Percentiles rank a stretch among this genome's conserved stretches.
These are phyloP conservation scores for Trametes coccinea DNA, from an alignment of 768 basidiomycete genomes.

Conservation along the genomic window DNA sequence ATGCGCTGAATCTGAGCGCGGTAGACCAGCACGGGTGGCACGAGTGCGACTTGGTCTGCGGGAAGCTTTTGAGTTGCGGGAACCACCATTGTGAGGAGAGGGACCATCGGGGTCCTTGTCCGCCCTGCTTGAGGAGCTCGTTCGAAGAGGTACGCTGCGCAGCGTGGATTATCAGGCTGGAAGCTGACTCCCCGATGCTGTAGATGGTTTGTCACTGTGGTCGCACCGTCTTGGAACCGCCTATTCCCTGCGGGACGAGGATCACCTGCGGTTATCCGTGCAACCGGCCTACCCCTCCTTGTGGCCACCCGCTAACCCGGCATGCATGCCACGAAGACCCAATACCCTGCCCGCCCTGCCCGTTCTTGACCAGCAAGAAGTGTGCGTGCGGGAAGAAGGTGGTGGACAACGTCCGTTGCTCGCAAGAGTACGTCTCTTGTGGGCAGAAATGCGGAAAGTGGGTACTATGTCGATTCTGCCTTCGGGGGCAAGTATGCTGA, in stretches of 20 bases:
- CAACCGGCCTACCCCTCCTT: constrained; percentile 62
- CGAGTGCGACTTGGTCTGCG: constrained; percentile 81
- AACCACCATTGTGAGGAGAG: constrained; percentile 75
- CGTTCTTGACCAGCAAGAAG: constrained; percentile 69
- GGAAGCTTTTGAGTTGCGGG: constrained; percentile 70
- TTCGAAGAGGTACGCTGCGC: constrained; percentile 78
- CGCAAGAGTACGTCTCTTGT: constrained; percentile 84
- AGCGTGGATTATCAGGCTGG: too few relatives aligned
- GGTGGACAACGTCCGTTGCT: constrained; percentile 81
- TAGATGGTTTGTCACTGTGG: constrained; percentile 83
- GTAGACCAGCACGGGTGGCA: constrained; percentile 71
- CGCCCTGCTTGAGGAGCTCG: constrained; percentile 79
- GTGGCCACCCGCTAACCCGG: constrained; percentile 77
- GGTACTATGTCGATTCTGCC: constrained; percentile 27
- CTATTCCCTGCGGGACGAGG: constrained; percentile 82
- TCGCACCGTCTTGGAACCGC: constrained; percentile 84
- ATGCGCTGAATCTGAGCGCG: constrained; percentile 41
- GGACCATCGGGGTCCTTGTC: constrained; percentile 85
- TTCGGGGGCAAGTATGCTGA: background rate
- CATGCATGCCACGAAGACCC: constrained; percentile 84
- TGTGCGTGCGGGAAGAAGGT: constrained; percentile 91
- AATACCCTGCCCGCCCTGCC: constrained; percentile 80
- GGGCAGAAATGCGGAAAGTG: constrained; percentile 79
- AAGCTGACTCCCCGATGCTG: background rate
- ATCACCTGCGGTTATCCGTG: constrained; percentile 85